Conservation (phyloP, 495 filamentous ascomycete genomes). For the Rostrohypoxylon terebratum region DNA sequence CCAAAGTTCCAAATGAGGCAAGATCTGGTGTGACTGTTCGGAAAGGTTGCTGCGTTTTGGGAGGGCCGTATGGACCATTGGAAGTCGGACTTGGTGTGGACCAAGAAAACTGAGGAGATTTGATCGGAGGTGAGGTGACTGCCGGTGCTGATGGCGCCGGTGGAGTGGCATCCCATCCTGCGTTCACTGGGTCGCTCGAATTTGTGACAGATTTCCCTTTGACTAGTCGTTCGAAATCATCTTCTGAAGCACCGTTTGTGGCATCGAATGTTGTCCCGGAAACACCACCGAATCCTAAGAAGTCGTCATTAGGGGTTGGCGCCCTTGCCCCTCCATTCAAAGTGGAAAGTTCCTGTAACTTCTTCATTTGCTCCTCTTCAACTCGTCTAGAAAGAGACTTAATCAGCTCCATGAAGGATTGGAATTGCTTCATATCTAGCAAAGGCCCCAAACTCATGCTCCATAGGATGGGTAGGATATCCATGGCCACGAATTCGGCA, state of each 20-base stretch:
- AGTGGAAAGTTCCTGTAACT: slow-evolving; percentile 82
- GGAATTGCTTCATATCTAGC: slow-evolving; percentile 87
- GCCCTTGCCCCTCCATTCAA: slow-evolving; percentile 49
- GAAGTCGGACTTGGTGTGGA: slow-evolving; percentile 62
- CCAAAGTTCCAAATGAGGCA: slow-evolving; percentile 58
- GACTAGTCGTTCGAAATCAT: slow-evolving; percentile 88
- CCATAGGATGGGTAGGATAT: slow-evolving; percentile 91
- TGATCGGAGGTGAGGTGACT: slow-evolving; percentile 43
- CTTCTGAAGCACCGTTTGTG: slow-evolving; percentile 65
- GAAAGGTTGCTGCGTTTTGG: slow-evolving; percentile 60
- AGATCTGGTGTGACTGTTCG: slow-evolving; percentile 69
- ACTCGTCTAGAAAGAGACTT: slow-evolving; percentile 81
- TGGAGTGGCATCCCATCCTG: slow-evolving; percentile 56
- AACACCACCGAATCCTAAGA: slow-evolving; percentile 68
- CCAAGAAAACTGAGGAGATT: slow-evolving; percentile 69
- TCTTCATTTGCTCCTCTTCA: slow-evolving; percentile 87
- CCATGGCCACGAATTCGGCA: slow-evolving; percentile 91
- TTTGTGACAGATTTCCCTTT: slow-evolving; percentile 66
- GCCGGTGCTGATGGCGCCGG: slow-evolving; percentile 45
- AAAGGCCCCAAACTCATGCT: slow-evolving; percentile 90
- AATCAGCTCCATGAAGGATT: slow-evolving; percentile 86
- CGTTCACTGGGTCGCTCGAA: slow-evolving; percentile 53
- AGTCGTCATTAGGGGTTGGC: slow-evolving; percentile 62
- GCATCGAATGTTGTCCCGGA: slow-evolving; percentile 61
- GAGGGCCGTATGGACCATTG: slow-evolving; percentile 35